A percentile compares a stretch with the other conserved stretches of the same genome.
Conservation (phyloP, 2,329 filamentous ascomycete genomes). For the Conoideocrella luteorostrata region DNA sequence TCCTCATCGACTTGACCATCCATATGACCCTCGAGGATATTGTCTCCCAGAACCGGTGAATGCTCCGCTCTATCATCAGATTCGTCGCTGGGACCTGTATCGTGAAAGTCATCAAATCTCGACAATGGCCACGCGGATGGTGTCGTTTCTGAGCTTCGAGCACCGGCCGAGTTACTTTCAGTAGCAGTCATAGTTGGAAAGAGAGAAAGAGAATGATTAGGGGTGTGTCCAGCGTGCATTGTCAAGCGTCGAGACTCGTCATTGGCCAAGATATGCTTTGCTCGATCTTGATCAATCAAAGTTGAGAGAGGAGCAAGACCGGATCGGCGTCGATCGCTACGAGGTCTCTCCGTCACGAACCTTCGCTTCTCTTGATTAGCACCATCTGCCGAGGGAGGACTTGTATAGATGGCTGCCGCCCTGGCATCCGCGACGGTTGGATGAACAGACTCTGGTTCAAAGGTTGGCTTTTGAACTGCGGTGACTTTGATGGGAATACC, state of each 20-base stretch:
- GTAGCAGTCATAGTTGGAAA: conserved; percentile 39
- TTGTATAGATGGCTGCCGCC: conserved; percentile 23
- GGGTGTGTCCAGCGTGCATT: conserved; percentile 59
- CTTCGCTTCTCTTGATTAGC: conserved; percentile 1
- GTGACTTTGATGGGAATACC: conserved; percentile 50
- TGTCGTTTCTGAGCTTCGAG: conserved; percentile 22
- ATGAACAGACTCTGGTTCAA: conserved; percentile 17
- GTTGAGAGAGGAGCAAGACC: conserved; percentile 10
- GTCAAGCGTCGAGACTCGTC: conserved; percentile 46
- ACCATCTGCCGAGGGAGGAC: conserved; percentile 13
- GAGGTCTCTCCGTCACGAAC: conserved; percentile 1
- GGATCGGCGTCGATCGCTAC: conserved; percentile 6
- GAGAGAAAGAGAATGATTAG: conserved; percentile 51
- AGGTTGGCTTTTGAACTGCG: conserved; percentile 46
- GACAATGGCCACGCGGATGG: conserved; percentile 18
- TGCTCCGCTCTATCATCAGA: background rate
- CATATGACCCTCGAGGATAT: background rate
- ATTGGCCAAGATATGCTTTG: conserved; percentile 39
- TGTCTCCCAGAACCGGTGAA: background rate
- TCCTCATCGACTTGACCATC: conserved; percentile 7
- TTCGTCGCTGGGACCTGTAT: background rate
- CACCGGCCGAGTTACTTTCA: conserved; percentile 21
- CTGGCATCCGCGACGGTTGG: conserved; percentile 25
- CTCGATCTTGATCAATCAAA: conserved; percentile 31
- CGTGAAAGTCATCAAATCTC: background rate